Evolutionary conservation across 352 stramenopile species (phyloP), one percentile per base, ranked within the genome.

Genomic region (Pythium vanterpoolii): DNA sequence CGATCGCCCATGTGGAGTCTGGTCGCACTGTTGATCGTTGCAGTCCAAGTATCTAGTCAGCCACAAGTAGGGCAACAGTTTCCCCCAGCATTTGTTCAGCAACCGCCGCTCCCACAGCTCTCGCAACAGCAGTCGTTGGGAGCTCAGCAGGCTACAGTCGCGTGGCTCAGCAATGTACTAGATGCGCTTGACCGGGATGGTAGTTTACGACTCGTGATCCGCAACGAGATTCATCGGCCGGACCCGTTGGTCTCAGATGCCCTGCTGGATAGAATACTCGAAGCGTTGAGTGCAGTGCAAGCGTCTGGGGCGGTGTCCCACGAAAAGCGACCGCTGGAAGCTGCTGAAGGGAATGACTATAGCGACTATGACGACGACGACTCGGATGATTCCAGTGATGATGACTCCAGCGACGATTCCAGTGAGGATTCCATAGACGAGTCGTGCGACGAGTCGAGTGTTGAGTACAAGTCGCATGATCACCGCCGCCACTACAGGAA

Each of bases 351-450:
- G 33, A 31, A 63, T 33, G n/a, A 27, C 28, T 40, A 62, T 31
- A 31, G 46, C n/a, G 46, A 60, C 24, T 44, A 47, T 46, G 16
- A 56, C 28, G 38, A 60, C 26, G 27, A 51, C 38, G 52, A 52
- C 26, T 60, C 39, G 40, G 52, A 42, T 40, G 31, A 60, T 21
- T 60, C 39, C 6, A 64, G 57, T 43, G 38, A 65, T 30, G 45
- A 61, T 14, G 50, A 69, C 24, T 65, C 58, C 4, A 60, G 58
- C 49, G 58, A 66, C 9, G 48, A 57, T 31, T 58, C 46, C 10
- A 64, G 57, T 36, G 44, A 64, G 8, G 49, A 69, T 38, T 68
- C 51, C 1, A 57, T 43, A n/a, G 54, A 72, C 16, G 60, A 67
- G 33, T 8, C 8, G 8, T 39, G 8, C 33, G 23, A 18, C 30